Conservation (phyloP, 1,139 yeast genomes). For the Keqinozyma sinolaborantium region DNA sequence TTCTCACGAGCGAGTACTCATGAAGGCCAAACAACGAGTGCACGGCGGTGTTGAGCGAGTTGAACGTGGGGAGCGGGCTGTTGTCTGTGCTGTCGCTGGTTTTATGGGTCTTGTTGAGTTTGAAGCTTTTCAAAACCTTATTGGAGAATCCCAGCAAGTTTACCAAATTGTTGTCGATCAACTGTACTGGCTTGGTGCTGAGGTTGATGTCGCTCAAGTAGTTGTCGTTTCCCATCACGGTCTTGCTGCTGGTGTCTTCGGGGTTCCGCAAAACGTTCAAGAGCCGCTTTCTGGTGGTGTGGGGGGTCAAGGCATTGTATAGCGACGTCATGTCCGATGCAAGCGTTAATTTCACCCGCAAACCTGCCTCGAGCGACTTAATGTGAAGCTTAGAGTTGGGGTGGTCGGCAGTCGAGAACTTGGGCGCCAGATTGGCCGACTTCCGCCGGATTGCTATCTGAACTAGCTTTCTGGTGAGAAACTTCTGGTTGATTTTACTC, state of each 20-base stretch:
- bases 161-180: conserved; percentile 36
- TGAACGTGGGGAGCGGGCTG: conserved; percentile 31
- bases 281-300: conserved; percentile 14
- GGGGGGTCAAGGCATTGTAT: conserved; percentile 42
- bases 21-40: conserved; percentile 35
- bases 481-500: conserved; percentile 20
- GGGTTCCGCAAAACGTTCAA: conserved; percentile 7
- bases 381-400: conserved; percentile 36
- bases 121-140: conserved; percentile 31
- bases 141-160: conserved; percentile 32
- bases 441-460: conserved; percentile 41
- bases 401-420: conserved; percentile 11
- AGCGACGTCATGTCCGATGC: conserved; percentile 41
- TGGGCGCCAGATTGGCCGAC: conserved; percentile 6
- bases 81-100: conserved; percentile 1
- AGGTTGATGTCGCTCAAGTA: conserved; percentile 8
- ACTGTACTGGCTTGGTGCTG: conserved; percentile 24
- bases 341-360: conserved; percentile 44
- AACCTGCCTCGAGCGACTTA: conserved; percentile 51
- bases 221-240: conserved; percentile 10
- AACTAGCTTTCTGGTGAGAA: conserved; percentile 24
- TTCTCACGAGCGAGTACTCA: conserved; percentile 45
- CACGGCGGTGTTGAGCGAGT: conserved; percentile 46
- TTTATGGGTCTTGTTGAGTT: conserved; percentile 5
- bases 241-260: not conserved